phyloP scores from a whole-genome alignment of 208 protist species.

The Trypanosoma grayi region DNA sequence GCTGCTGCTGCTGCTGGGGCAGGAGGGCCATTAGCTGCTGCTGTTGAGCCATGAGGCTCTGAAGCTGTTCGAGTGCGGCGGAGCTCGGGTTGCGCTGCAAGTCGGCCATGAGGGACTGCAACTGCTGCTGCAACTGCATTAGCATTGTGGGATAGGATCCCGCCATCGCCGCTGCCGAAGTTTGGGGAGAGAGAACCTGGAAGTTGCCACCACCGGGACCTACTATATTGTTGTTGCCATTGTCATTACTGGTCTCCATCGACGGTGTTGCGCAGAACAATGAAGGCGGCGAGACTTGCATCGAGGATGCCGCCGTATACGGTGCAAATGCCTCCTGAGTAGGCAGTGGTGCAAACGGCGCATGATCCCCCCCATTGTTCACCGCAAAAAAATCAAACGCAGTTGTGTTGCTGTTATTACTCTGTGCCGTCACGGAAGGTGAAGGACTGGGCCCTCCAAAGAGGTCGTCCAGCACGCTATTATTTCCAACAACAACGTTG shows the following conservation, averaged over 20 bases:
- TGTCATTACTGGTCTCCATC: neutral
- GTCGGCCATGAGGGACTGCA: slow-evolving; percentile 9
- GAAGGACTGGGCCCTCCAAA: too few relatives aligned
- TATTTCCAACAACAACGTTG: neutral
- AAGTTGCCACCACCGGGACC: neutral
- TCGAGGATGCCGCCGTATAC: neutral
- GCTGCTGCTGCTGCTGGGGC: slow-evolving; percentile 8
- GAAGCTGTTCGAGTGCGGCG: slow-evolving; percentile 16
- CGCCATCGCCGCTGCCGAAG: neutral
- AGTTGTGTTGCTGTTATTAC: neutral
- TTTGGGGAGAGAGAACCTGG: neutral
- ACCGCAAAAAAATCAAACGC: slow-evolving; percentile 12
- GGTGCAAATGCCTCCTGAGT: neutral
- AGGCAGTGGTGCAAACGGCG: neutral
- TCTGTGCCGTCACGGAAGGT: too few relatives aligned
- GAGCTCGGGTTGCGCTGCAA: neutral
- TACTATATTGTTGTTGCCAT: neutral
- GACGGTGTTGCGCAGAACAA: neutral
- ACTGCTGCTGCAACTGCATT: slow-evolving; percentile 28
- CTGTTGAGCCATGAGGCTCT: slow-evolving; percentile 13
- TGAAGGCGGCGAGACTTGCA: neutral
- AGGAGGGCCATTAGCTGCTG: neutral
- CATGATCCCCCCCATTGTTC: neutral
- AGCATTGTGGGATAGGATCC: neutral
- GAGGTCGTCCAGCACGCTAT: slow-evolving; percentile 29